A percentile compares a stretch with the other conserved stretches of the same genome.
Evolutionary conservation across 345 rosid species (phyloP).

Genomic region (Populus simonii): DNA sequence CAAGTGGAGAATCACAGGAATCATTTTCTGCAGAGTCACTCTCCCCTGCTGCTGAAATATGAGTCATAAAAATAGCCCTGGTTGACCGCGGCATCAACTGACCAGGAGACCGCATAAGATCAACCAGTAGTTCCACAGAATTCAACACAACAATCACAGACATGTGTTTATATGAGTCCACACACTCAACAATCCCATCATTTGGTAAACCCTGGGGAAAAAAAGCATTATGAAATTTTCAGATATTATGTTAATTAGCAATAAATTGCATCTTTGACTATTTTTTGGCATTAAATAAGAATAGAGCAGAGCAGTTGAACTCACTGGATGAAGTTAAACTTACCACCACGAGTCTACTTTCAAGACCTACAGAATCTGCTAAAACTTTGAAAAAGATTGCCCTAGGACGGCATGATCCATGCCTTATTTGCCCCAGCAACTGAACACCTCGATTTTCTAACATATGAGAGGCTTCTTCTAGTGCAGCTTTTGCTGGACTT

Average conservation of each 20-base stretch:
- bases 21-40: constrained; percentile 99
- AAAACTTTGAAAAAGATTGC: constrained; percentile 91
- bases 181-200: constrained; percentile 78
- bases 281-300: neutral
- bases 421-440: constrained; percentile 89
- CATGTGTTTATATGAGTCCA: constrained; percentile 76
- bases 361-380: constrained; percentile 92
- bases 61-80: constrained; percentile 83
- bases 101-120: constrained; percentile 98
- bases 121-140: constrained; percentile 86
- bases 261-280: constrained; percentile 3
- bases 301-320: neutral
- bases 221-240: constrained; percentile 8
- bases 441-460: constrained; percentile 75
- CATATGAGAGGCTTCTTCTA: constrained; percentile 60
- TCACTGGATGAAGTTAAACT: constrained; percentile 30
- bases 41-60: constrained; percentile 92
- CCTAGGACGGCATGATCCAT: constrained; percentile 88
- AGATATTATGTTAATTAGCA: constrained; percentile 1
- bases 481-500: constrained; percentile 75
- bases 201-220: constrained; percentile 77
- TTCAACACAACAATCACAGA: constrained; percentile 82
- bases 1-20: constrained; percentile 97
- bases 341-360: constrained; percentile 93
- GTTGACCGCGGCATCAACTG: constrained; percentile 81